Evolutionary conservation across 2,329 filamentous ascomycete genomes (phyloP), one percentile per base, ranked within the genome.

Genomic region (Pseudogymnoascus sp.): DNA sequence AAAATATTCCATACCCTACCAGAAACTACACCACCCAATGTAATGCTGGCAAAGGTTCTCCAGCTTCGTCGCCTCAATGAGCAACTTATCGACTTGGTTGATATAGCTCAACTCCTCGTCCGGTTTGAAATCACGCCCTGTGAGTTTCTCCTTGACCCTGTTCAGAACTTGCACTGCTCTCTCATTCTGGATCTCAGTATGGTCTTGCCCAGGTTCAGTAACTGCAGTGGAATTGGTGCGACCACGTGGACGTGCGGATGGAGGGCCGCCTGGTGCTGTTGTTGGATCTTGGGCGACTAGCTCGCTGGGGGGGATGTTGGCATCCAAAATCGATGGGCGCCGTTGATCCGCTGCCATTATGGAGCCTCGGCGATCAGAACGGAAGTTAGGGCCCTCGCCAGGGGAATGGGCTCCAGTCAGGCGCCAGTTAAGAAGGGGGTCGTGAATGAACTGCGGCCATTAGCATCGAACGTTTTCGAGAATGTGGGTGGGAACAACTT

Each of bases 41-140:
- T 97, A 99, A 79, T 97, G 95, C 81, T 97, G 95, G 75, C 95
- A 99, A 66, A 99, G 80, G 75, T 97, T 97, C 82, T 97, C 95
- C 70, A 97, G 81, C 73, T 95, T 97, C 5, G 95, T 99, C 21
- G 95, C 95, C 79, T 99, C 93, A 66, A 89, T 88, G 70, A 99
- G 89, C 71, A 99, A 79, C 75, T 96, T 93, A 76, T 96, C 93
- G 4, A 99, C 96, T 78, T 99, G 95, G 66, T 86, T 86, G 63
- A 90, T 87, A 21, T 96, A 87, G 64, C 87, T 88, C 67, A 99
- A 82, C 77, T 97, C 93, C 71, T 96, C 89, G 53, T 84, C 84
- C 2, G 87, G 84, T 76, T 91, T 93, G 76, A 99, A 99, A 74
- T 99, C 95, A 18, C 89, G 84, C 7, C 95, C 95, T 0, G 92